phyloP scores from a whole-genome alignment of 371 early-diverging fungal genomes.

The Mortierella sp. region DNA sequence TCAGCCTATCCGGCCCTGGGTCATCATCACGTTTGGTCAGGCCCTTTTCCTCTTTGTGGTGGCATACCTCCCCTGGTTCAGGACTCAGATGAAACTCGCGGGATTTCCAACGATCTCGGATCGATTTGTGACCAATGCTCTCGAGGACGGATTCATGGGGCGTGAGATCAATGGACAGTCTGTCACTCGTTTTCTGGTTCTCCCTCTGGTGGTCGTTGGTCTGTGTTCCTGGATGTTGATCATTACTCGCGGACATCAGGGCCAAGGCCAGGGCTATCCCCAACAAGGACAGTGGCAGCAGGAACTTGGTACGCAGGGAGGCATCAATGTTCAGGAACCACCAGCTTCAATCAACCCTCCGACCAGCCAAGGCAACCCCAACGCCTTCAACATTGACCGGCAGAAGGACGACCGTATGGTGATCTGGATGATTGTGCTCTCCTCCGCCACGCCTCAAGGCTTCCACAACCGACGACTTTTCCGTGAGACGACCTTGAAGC shows the following conservation, averaged over 20 bases:
- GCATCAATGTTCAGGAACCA: constrained; percentile 51
- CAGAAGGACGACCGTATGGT: constrained; percentile 36
- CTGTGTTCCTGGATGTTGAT: constrained; percentile 59
- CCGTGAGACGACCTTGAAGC: constrained; percentile 68
- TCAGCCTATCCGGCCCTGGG: constrained; percentile 60
- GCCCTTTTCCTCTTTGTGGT: constrained; percentile 57
- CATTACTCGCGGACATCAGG: constrained; percentile 42
- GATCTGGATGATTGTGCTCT: constrained; percentile 66
- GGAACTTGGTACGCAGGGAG: neutral
- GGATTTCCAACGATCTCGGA: constrained; percentile 58
- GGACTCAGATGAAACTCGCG: constrained; percentile 58
- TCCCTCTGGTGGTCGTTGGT: constrained; percentile 64
- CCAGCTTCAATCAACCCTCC: constrained; percentile 45
- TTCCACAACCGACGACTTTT: constrained; percentile 64
- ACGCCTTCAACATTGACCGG: constrained; percentile 9
- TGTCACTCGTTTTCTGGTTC: constrained; percentile 60
- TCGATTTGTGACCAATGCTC: constrained; percentile 59
- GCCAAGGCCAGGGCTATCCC: neutral
- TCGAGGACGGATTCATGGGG: constrained; percentile 60
- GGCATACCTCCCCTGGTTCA: constrained; percentile 61
- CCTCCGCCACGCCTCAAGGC: constrained; percentile 71
- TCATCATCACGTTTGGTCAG: constrained; percentile 59
- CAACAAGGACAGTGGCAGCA: constrained; percentile 6
- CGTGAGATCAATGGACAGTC: constrained; percentile 63
- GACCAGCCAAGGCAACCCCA: neutral